A percentile compares a stretch with the other conserved stretches of the same genome.
Conservation (phyloP, 257 asterid species). For the Knoxia roxburghii region DNA sequence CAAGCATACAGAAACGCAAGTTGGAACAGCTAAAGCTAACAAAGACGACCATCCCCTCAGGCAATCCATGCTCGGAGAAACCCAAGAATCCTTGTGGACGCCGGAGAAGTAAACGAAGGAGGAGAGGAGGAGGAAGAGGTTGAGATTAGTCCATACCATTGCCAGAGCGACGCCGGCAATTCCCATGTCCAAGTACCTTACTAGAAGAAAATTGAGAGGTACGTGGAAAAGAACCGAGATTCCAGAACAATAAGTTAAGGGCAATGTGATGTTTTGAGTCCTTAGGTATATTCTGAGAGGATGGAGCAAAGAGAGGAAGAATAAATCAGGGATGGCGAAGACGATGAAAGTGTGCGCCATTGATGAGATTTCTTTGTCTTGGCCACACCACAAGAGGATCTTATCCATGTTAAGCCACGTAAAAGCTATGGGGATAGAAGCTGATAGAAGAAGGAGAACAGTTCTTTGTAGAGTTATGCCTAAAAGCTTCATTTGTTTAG, state of each 20-base stretch:
- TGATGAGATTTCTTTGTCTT: constrained; percentile 65
- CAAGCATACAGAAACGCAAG: constrained; percentile 74
- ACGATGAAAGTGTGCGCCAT: constrained; percentile 71
- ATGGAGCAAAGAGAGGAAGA: constrained; percentile 73
- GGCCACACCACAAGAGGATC: constrained; percentile 72
- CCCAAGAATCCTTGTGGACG: constrained; percentile 66
- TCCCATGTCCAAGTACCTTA: constrained; percentile 52
- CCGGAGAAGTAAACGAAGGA: constrained; percentile 55
- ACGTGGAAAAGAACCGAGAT: constrained; percentile 59
- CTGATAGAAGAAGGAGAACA: constrained; percentile 63
- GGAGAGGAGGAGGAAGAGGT: constrained; percentile 50
- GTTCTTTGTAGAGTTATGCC: constrained; percentile 90
- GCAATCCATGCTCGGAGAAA: constrained; percentile 56
- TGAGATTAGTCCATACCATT: constrained; percentile 74
- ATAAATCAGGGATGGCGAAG: constrained; percentile 77
- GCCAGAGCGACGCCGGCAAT: constrained; percentile 71
- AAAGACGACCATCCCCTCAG: constrained; percentile 67
- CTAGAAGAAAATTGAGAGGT: constrained; percentile 64
- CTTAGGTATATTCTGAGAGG: constrained; percentile 72
- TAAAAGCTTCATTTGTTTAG: constrained; percentile 77
- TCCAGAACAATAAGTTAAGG: constrained; percentile 59
- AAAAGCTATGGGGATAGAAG: constrained; percentile 69
- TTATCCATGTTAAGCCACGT: constrained; percentile 80
- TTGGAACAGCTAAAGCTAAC: constrained; percentile 59
- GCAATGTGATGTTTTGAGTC: constrained; percentile 70